A percentile compares a stretch with the other conserved stretches of the same genome.
These are phyloP conservation scores for Teunomyces lycoperdinae DNA, from an alignment of 805 yeast genomes.

Conservation along the genomic window DNA sequence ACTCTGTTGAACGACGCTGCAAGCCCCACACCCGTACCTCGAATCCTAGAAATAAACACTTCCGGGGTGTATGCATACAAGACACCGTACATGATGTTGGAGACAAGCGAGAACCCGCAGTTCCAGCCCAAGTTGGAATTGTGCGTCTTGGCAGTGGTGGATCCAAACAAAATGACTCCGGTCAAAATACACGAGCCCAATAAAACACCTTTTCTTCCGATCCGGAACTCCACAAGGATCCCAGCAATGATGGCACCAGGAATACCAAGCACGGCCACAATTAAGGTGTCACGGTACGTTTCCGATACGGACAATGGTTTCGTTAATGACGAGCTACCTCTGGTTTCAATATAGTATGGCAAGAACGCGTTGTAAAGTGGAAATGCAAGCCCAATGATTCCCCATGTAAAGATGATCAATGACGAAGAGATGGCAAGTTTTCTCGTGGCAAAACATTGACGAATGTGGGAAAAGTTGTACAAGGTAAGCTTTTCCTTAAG, in stretches of 20 bases:
- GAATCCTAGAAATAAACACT: constrained; percentile 46
- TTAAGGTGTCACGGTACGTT: constrained; percentile 32
- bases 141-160: constrained; percentile 58
- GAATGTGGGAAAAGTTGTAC: constrained; percentile 36
- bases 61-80: constrained; percentile 69
- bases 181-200: constrained; percentile 49
- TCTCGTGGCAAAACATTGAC: constrained; percentile 45
- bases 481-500: constrained; percentile 23
- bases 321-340: constrained; percentile 28
- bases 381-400: constrained; percentile 56
- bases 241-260: constrained; percentile 36
- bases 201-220: constrained; percentile 61
- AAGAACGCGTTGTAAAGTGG: constrained; percentile 55
- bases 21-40: constrained; percentile 60
- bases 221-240: constrained; percentile 26
- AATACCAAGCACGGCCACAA: constrained; percentile 30
- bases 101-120: constrained; percentile 44
- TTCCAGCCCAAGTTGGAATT: constrained; percentile 46
- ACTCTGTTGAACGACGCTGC: constrained; percentile 54
- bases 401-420: constrained; percentile 49
- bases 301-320: constrained; percentile 27
- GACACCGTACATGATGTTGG: constrained; percentile 56
- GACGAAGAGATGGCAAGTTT: constrained; percentile 45
- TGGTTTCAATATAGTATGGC: constrained; percentile 48
- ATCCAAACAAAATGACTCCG: constrained; percentile 59